Base-by-base conservation (phyloP, 345 rosid genomes). In the Boechera divaricarpa region DNA sequence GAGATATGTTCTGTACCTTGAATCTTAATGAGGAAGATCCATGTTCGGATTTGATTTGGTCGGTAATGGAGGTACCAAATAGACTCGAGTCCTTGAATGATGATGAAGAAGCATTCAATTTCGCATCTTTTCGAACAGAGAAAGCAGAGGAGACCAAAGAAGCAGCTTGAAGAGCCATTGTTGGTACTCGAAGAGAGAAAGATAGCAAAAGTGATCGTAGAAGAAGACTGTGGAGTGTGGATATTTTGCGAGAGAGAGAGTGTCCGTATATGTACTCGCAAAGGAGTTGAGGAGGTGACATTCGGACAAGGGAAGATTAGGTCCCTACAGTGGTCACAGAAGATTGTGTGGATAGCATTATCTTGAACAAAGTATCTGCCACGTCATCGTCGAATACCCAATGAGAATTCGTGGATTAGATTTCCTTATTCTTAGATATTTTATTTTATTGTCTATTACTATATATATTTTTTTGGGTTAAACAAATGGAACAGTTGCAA, bases 151-250 rank as follows among this genome's bases (percentile, higher is more conserved):
- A 86, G 74, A 86, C 81, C 84, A 92, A 83, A 54, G 97, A 86
- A 74, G 98, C 85, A 69, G 79, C 86, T 78, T 82, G 96, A 42
- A 91, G 89, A 57, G 94, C 96, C 96, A 95, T 95, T 76, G 38
- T 44, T 16, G 61, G 41, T 64, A 45, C 5, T 63, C 12, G 29
- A 42, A 45, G 11, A 57, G 59, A 45, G 47, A 47, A 28, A 33
- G 36, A 28, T 3, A 41, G 61, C 75, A 8, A 49, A 48, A 66
- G 28, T 4, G 44, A 55, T 10, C 6, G 44, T 36, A 55, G 71
- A 35, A 53, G 75, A 71, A 26, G 44, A 67, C 28, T 72, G 28
- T 24, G 9, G 49, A 81, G 60, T 73, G 65, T 64, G 41, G 74
- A 51, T 42, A 16, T 32, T 59, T 67, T 32, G 31, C 36, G 45